phyloP scores from a whole-genome alignment of 2,329 filamentous ascomycete species.

The Dactylellina parvicollis region DNA sequence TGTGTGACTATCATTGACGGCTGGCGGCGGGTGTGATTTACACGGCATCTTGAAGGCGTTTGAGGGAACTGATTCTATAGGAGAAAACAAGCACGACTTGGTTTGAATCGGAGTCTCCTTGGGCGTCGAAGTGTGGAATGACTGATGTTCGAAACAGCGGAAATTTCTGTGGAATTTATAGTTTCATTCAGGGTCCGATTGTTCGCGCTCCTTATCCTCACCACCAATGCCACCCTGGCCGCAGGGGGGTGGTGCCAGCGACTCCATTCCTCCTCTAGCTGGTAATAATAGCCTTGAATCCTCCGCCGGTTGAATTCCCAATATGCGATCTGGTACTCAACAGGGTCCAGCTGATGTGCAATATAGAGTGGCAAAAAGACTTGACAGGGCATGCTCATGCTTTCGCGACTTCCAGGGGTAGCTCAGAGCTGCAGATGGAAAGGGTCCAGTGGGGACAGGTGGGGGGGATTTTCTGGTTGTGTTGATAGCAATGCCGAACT shows the following conservation, averaged over 20 bases:
- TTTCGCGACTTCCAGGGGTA: conserved; percentile 39
- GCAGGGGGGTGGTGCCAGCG: conserved; percentile 10
- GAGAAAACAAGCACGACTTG: not conserved
- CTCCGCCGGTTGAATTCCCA: not conserved
- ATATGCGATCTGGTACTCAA: conserved; percentile 4
- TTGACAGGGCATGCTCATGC: conserved; percentile 19
- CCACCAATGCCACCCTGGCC: conserved; percentile 27
- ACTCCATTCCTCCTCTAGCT: not conserved
- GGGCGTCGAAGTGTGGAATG: not conserved
- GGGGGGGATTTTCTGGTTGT: conserved; percentile 17
- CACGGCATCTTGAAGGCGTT: conserved; percentile 25
- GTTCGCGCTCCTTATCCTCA: conserved; percentile 22
- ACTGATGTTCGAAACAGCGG: not conserved
- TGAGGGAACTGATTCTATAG: not conserved
- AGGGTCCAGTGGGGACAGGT: conserved; percentile 14
- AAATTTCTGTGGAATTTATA: conserved; percentile 14
- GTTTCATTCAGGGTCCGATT: conserved; percentile 20
- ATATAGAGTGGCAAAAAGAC: not conserved
- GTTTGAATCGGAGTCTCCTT: not conserved
- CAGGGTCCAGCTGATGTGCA: not conserved
- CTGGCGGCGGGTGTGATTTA: conserved; percentile 49
- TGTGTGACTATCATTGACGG: conserved; percentile 1
- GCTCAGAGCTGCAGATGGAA: conserved; percentile 6
- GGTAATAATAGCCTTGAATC: not conserved
- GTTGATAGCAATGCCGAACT: not conserved